A percentile compares a stretch with the other conserved stretches of the same genome.
phyloP scores from a whole-genome alignment of 805 yeast genomes.

The Nakazawaea pomicola region DNA sequence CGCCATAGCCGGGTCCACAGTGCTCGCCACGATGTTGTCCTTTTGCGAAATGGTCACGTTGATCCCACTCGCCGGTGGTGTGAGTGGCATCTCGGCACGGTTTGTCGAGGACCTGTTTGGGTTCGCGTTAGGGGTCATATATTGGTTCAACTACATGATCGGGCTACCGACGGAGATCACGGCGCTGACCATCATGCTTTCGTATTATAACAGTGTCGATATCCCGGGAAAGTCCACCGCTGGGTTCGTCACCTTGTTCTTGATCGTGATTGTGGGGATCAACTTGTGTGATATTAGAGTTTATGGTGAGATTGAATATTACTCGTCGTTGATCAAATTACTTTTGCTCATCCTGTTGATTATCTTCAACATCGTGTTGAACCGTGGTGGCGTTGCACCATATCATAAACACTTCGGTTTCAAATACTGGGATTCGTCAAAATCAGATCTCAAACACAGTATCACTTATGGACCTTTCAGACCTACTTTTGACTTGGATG shows the following conservation, averaged over 20 bases:
- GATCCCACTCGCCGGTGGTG: slow-evolving; percentile 76
- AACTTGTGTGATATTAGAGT: slow-evolving; percentile 67
- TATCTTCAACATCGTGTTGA: slow-evolving; percentile 60
- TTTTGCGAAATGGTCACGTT: slow-evolving; percentile 81
- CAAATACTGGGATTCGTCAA: slow-evolving; percentile 57
- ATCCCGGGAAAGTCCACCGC: slow-evolving; percentile 49
- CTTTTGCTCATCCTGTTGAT: slow-evolving; percentile 48
- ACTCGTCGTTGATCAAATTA: slow-evolving; percentile 56
- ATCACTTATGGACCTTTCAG: slow-evolving; percentile 69
- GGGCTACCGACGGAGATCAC: slow-evolving; percentile 79
- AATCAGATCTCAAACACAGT: slow-evolving; percentile 38
- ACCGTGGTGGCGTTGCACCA: slow-evolving; percentile 50
- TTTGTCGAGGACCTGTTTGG: slow-evolving; percentile 79
- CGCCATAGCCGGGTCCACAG: slow-evolving; percentile 57
- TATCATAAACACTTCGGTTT: slow-evolving; percentile 51
- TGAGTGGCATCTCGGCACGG: slow-evolving; percentile 67
- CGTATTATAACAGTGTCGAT: slow-evolving; percentile 54
- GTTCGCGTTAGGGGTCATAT: slow-evolving; percentile 67
- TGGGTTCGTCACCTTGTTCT: slow-evolving; percentile 62
- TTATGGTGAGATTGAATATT: slow-evolving; percentile 72
- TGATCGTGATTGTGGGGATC: slow-evolving; percentile 38
- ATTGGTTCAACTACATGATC: slow-evolving; percentile 67
- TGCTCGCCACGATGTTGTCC: slow-evolving; percentile 63
- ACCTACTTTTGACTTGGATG: slow-evolving; percentile 65
- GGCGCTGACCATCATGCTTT: slow-evolving; percentile 72